A percentile compares a stretch with the other conserved stretches of the same genome.
phyloP scores from a whole-genome alignment of 2,329 filamentous ascomycete genomes.

The Lasiodiplodia hormozganensis region DNA sequence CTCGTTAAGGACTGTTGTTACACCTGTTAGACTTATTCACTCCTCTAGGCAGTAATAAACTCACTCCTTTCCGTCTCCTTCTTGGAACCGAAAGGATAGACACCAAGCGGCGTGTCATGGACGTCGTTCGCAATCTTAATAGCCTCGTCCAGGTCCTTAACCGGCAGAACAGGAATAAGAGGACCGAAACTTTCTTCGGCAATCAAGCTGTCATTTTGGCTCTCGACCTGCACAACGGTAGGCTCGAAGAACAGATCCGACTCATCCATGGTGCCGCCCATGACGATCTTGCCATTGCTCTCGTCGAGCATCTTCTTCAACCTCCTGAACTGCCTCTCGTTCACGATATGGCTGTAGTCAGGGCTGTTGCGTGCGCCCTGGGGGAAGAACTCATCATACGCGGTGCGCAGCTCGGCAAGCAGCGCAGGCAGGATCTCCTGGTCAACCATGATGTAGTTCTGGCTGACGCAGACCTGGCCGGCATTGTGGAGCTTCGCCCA shows the following conservation, averaged over 20 bases:
- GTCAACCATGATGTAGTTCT: constrained; percentile 91
- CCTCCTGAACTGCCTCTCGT: constrained; percentile 77
- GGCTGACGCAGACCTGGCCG: constrained; percentile 89
- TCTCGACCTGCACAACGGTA: constrained; percentile 85
- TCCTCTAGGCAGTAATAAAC: constrained; percentile 34
- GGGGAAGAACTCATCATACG: constrained; percentile 81
- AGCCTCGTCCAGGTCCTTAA: constrained; percentile 82
- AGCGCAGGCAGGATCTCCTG: constrained; percentile 74
- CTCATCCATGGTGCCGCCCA: constrained; percentile 85
- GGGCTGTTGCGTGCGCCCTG: constrained; percentile 77
- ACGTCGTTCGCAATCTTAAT: constrained; percentile 82
- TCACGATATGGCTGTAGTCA: constrained; percentile 83
- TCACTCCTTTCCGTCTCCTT: constrained; percentile 76
- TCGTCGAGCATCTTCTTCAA: constrained; percentile 92
- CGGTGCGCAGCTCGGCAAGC: constrained; percentile 74
- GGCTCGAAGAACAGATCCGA: constrained; percentile 84
- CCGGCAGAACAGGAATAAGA: constrained; percentile 82
- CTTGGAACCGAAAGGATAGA: constrained; percentile 86
- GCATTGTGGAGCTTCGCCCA: constrained; percentile 90
- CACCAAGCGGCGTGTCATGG: constrained; percentile 80
- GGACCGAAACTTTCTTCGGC: constrained; percentile 90
- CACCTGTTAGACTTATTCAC: not conserved
- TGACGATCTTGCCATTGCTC: constrained; percentile 80
- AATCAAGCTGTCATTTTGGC: constrained; percentile 77
- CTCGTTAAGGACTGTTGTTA: constrained; percentile 48